Base-by-base conservation (phyloP, 1,284 basidiomycete species). In the Microbotryum saponariae region DNA sequence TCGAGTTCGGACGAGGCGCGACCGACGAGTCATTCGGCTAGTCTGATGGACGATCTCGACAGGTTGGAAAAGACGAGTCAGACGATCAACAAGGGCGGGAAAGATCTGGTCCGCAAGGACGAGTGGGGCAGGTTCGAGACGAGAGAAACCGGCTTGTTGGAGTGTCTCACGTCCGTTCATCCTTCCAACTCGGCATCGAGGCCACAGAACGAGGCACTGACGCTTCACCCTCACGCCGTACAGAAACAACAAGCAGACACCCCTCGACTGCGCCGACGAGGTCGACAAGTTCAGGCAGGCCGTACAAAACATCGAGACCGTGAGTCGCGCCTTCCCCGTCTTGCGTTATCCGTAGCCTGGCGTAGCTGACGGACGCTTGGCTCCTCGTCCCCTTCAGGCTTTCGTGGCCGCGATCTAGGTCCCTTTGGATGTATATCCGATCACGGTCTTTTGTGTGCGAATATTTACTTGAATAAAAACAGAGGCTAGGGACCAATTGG, bases 221-320 rank as follows among this genome's bases (percentile, higher is more conserved):
- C 27, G 6, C 27, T 27, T 27, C 6, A 27, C 37, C 8, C 1
- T 37, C 37, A 6, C 27, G 4, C 4, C 16, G 5, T 21, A 20
- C 59, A 69, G 67, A 5, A 58, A 60, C 31, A 64, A 69, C 59
- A 56, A 51, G 59, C 51, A 53, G 29, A 62, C 59, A 9, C 67
- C 67, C 21, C 58, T 69, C 51, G 54, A 69, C 48, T 69, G 67
- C 63, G 49, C 58, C 20, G 57, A 49, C 27, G 31, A 61, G 50
- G 67, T 62, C 21, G 54, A 67, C n/a, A 59, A 58, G 59, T 69
- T 69, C 61, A 63, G 63, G 63, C 33, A 51, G 21, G 64, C 67
- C 54, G 67, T 69, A 42, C 61, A 61, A 1, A 61, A 53, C 10
- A 54, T 69, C 52, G 67, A 69, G 54, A 60, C 37, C 37, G 37